Evolutionary conservation across 805 yeast genomes (phyloP).

Genomic region (Phaffomyces opuntiae): DNA sequence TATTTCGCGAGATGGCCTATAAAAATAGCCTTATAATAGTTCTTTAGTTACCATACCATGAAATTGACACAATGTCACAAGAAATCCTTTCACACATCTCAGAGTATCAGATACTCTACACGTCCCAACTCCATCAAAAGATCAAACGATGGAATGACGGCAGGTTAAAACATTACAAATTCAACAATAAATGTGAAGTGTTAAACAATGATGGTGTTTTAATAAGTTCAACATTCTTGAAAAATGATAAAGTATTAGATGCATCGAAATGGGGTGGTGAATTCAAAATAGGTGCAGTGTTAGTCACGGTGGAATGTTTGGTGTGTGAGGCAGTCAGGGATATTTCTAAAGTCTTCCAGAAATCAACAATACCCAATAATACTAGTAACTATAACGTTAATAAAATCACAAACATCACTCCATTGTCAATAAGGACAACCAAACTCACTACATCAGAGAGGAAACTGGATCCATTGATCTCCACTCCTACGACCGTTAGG

Average conservation of each 20-base stretch:
- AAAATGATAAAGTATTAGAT: slow-evolving; percentile 6
- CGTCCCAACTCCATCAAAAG: slow-evolving; percentile 17
- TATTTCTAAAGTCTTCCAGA: slow-evolving; percentile 10
- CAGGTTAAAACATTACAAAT: slow-evolving; percentile 12
- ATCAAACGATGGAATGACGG: slow-evolving; percentile 22
- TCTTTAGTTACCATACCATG: background rate
- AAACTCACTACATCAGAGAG: background rate
- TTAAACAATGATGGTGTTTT: slow-evolving; percentile 11
- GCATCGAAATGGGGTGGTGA: slow-evolving; percentile 12
- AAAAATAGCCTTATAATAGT: too few relatives aligned
- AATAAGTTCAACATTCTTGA: slow-evolving; percentile 12
- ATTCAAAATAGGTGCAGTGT: slow-evolving; percentile 12
- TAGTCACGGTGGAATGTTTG: slow-evolving; percentile 13
- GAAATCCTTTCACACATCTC: slow-evolving; percentile 16
- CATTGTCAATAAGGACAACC: background rate
- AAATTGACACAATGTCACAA: slow-evolving; percentile 13
- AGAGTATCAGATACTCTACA: slow-evolving; percentile 17
- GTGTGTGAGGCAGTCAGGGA: slow-evolving; percentile 12
- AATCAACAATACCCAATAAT: background rate
- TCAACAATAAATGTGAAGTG: slow-evolving; percentile 19
- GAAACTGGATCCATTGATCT: background rate
- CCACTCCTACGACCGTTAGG: background rate
- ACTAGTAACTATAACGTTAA: too few relatives aligned
- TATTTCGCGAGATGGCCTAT: background rate
- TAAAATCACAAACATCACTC: background rate